Evolutionary conservation across 345 rosid genomes (phyloP), one percentile per base, ranked within the genome.

Genomic region (Lepidium aucheri): DNA sequence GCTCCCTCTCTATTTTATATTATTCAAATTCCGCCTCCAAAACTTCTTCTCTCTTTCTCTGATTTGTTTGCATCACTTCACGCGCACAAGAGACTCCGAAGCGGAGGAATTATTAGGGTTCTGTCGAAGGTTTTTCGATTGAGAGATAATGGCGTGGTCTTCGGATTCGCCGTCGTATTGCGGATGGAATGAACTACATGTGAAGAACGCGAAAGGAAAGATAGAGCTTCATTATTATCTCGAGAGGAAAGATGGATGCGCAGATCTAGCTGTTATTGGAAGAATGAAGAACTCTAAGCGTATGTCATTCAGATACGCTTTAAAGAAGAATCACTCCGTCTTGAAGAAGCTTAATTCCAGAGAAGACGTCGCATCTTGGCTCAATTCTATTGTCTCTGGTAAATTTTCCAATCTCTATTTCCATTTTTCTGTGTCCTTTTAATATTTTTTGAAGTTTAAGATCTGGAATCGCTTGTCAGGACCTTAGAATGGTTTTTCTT

Each of bases 211-310:
- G n/a, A 79, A 60, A 45, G 90, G 86, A 49, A 82, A 80, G 77
- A 75, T 72, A 4, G 90, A 76, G 82, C 79, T 88, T 69, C 90
- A 67, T 41, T 90, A 83, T 57, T 86, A 79, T 56, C 80, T 86
- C 28, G 89, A 78, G 72, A 82, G 82, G 62, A 74, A 16, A 42
- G 89, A 84, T 43, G 90, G 92, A 1, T 55, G 55, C 22, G 66
- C 73, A 54, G 92, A 84, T 82, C 88, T 90, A 69, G 93, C 84
- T 30, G 85, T 86, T 54, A 35, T 84, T n/a, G 97, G 89, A 20
- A 88, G 75, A 77, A 77, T 83, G 72, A 84, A 63, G 63, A 83
- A 74, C 74, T 53, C 72, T 68, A 74, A 79, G 68, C 84, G 79
- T 46, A 84, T 82, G 76, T 83, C 85, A 2, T 90, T 84, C 60